Evolutionary conservation across 352 stramenopile species (phyloP).

Genomic region (Phytophthora palmivora): DNA sequence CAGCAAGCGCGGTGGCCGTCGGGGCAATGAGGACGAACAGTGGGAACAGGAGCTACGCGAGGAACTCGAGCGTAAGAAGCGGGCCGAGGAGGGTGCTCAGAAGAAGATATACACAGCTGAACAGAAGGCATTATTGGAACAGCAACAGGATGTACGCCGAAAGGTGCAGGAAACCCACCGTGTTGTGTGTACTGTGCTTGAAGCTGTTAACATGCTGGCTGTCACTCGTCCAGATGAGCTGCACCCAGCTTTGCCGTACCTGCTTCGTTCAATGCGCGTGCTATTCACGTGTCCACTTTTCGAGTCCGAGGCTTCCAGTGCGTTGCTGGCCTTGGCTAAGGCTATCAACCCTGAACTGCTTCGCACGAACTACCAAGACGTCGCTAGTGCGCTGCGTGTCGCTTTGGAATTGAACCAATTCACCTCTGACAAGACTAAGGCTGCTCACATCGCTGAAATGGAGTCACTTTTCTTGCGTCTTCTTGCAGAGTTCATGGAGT

Average conservation of each 20-base stretch:
- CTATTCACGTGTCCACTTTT: slow-evolving; percentile 76
- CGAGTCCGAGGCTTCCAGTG: slow-evolving; percentile 39
- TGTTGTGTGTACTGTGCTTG: slow-evolving; percentile 58
- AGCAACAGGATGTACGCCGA: slow-evolving; percentile 67
- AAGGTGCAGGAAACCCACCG: slow-evolving; percentile 54
- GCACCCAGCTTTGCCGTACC: slow-evolving; percentile 71
- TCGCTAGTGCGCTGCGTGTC: slow-evolving; percentile 66
- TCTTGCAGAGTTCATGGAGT: slow-evolving; percentile 71
- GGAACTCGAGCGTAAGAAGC: slow-evolving; percentile 81
- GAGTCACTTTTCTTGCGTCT: slow-evolving; percentile 65
- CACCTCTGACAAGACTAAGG: slow-evolving; percentile 48
- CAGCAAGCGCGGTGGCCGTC: slow-evolving; percentile 50
- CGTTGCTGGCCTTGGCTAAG: slow-evolving; percentile 58
- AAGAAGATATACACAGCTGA: slow-evolving; percentile 59
- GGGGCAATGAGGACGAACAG: slow-evolving; percentile 82
- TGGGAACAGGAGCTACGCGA: slow-evolving; percentile 88
- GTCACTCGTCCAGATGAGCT: slow-evolving; percentile 66
- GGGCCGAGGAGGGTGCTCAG: slow-evolving; percentile 43
- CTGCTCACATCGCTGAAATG: slow-evolving; percentile 44
- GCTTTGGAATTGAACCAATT: slow-evolving; percentile 54
- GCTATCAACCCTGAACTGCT: slow-evolving; percentile 71
- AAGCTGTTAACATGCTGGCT: slow-evolving; percentile 71
- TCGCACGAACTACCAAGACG: slow-evolving; percentile 68
- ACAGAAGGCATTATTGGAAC: slow-evolving; percentile 58
- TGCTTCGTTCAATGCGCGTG: slow-evolving; percentile 56